Base-by-base conservation (phyloP, 352 stramenopile genomes). In the Thalassiosira exigua region DNA sequence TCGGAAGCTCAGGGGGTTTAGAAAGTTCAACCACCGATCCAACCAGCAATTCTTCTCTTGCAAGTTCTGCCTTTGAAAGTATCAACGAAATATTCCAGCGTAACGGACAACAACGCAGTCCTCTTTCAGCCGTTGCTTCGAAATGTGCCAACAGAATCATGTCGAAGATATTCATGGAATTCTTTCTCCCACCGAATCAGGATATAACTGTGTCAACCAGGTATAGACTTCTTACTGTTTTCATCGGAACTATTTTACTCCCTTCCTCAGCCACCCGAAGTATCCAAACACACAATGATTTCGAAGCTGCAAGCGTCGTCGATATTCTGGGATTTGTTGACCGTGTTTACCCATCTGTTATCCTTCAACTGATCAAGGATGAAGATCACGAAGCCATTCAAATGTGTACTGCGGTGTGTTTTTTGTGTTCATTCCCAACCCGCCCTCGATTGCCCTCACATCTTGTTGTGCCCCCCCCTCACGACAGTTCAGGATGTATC, bases 401-500 rank as follows among this genome's bases (percentile, higher is more conserved):
- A 71, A 84, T 84, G 73, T 83, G 74, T 44, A 53, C 80, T 44
- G 80, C 80, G 21, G n/a, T n/a, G n/a, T n/a, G n/a, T n/a, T n/a
- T n/a, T n/a, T n/a, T n/a, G n/a, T n/a, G n/a, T n/a, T n/a, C n/a
- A n/a, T n/a, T n/a, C n/a, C n/a, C n/a, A n/a, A n/a, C n/a, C n/a
- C n/a, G n/a, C n/a, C n/a, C n/a, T n/a, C n/a, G n/a, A n/a, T n/a
- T n/a, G n/a, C n/a, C n/a, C n/a, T n/a, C n/a, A n/a, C n/a, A n/a
- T n/a, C n/a, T n/a, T n/a, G n/a, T n/a, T n/a, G n/a, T n/a, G n/a
- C n/a, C n/a, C n/a, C n/a, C n/a, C n/a, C n/a, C n/a, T n/a, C n/a
- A n/a, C n/a, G n/a, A n/a, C n/a, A n/a, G n/a, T 87, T 87, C 65
- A 69, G 80, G 17, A 87, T 87, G 69, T 84, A 79, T 69, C 52